These are phyloP conservation scores for Coemansia sp. DNA, from an alignment of 192 early-diverging fungal species.

Conservation along the genomic window DNA sequence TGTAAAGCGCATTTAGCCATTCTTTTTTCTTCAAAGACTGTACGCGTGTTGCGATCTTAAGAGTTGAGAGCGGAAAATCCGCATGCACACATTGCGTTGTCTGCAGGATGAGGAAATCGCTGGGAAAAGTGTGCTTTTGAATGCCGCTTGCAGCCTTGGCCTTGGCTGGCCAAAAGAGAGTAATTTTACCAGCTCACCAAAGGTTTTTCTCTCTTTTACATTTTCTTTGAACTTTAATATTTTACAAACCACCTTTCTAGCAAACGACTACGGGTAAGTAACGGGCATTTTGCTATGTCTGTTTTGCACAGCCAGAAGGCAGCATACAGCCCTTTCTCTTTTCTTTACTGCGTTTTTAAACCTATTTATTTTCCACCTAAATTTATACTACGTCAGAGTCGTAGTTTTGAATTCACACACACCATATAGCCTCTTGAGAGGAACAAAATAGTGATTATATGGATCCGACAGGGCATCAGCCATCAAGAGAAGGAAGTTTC, in stretches of 20 bases:
- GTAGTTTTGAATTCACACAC: constrained; percentile 3
- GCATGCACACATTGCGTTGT: background rate
- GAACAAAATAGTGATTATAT: constrained; percentile 7
- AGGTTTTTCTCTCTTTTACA: background rate
- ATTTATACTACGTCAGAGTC: too few species aligned
- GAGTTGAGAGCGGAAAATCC: background rate
- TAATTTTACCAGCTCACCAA: background rate
- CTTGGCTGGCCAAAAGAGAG: too few species aligned
- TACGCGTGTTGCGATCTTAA: background rate
- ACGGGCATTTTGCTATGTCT: background rate
- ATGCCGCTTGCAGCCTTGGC: background rate
- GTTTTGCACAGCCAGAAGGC: background rate
- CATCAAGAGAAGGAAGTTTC: constrained; percentile 19
- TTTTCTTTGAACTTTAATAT: background rate
- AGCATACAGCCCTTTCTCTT: background rate
- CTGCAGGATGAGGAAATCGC: background rate
- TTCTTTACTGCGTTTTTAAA: background rate
- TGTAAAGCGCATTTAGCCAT: too few species aligned
- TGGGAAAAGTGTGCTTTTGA: constrained; percentile 7
- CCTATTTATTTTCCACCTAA: background rate
- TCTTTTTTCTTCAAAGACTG: too few species aligned
- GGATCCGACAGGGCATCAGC: constrained; percentile 28
- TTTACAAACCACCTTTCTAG: background rate
- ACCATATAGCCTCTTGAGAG: background rate
- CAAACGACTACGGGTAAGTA: background rate